phyloP scores from a whole-genome alignment of 176 grass and related monocot species.

The Eleusine indica region DNA sequence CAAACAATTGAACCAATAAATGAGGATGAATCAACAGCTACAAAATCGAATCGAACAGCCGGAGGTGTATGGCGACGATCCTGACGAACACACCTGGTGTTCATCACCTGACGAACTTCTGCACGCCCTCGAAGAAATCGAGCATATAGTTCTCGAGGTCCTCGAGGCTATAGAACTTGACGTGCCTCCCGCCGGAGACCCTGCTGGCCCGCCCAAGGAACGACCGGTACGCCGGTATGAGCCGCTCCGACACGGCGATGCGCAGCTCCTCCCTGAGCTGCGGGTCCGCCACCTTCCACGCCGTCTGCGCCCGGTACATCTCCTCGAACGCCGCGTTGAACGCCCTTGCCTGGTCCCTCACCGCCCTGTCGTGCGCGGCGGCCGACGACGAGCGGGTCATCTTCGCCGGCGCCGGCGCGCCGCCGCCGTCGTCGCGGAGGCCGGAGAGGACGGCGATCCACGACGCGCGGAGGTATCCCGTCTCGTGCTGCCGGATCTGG shows the following conservation, averaged over 20 bases:
- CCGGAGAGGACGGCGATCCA: slow-evolving; percentile 70
- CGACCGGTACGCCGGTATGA: slow-evolving; percentile 82
- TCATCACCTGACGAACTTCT: slow-evolving; percentile 46
- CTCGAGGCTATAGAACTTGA: slow-evolving; percentile 85
- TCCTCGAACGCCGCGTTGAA: slow-evolving; percentile 93
- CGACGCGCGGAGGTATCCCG: slow-evolving; percentile 74
- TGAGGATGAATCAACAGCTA: not conserved
- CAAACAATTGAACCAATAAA: not conserved
- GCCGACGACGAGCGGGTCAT: too few relatives aligned
- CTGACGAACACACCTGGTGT: not conserved
- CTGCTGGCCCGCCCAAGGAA: slow-evolving; percentile 66
- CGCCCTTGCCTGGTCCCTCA: slow-evolving; percentile 66
- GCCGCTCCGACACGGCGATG: slow-evolving; percentile 76
- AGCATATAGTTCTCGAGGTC: slow-evolving; percentile 77
- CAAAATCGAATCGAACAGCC: not conserved
- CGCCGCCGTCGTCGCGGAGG: slow-evolving; percentile 62
- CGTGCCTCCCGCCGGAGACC: slow-evolving; percentile 52
- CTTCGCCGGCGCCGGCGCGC: too few relatives aligned
- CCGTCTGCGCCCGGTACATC: slow-evolving; percentile 76
- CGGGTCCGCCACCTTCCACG: slow-evolving; percentile 74
- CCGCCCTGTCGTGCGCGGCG: slow-evolving; percentile 22
- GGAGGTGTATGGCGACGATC: not conserved
- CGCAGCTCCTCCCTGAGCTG: slow-evolving; percentile 83
- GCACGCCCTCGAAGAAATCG: slow-evolving; percentile 87
- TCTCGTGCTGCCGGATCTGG: slow-evolving; percentile 72